Percentiles rank a stretch among this genome's conserved stretches.
phyloP scores from a whole-genome alignment of 345 rosid species.

The Rhodamnia argentea region DNA sequence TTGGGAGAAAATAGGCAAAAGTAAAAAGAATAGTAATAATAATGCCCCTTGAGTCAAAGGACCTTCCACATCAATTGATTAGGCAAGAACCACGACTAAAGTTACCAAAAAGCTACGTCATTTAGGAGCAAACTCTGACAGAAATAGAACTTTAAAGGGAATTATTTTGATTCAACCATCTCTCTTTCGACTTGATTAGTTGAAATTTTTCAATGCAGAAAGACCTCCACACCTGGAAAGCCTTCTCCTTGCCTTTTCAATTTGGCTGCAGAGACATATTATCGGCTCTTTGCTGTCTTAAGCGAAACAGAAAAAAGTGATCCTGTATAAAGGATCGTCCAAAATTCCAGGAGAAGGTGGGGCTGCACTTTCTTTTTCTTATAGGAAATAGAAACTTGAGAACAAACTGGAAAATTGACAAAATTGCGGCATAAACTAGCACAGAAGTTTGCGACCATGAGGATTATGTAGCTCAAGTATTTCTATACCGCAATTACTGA shows the following conservation, averaged over 20 bases:
- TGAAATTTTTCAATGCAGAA: neutral
- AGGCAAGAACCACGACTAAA: neutral
- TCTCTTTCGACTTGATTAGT: too few species aligned
- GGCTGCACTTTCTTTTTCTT: neutral
- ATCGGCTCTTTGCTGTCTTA: neutral
- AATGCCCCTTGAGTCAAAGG: neutral
- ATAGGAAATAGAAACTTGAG: neutral
- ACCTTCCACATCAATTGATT: neutral
- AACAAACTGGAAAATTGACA: neutral
- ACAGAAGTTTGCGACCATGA: neutral
- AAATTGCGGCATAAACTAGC: neutral
- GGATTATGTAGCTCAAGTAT: neutral
- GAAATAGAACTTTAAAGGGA: too few species aligned
- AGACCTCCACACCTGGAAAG: neutral
- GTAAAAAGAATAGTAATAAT: neutral
- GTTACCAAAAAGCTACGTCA: neutral
- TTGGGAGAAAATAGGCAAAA: neutral
- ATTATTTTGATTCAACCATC: too few species aligned
- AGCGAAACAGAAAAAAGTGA: neutral
- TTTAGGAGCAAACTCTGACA: neutral
- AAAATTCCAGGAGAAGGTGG: neutral
- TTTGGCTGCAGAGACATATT: neutral
- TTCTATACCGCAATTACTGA: neutral
- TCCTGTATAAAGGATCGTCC: neutral
- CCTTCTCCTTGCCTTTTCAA: neutral